A percentile compares a stretch with the other conserved stretches of the same genome.
phyloP scores from a whole-genome alignment of 1,284 basidiomycete genomes.

The Hymenochaete sp. region DNA sequence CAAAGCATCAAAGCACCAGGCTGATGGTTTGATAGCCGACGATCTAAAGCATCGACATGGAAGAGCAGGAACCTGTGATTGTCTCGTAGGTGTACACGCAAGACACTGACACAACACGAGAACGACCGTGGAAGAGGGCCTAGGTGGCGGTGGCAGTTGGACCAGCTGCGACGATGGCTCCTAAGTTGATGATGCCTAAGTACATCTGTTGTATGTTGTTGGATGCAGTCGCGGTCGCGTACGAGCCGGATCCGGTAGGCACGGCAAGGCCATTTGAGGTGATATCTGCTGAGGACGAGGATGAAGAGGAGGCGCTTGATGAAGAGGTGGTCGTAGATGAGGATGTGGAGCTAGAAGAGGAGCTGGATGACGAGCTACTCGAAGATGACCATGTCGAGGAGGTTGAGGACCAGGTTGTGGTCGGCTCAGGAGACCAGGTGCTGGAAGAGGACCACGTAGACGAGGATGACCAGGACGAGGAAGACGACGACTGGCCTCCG shows the following conservation, averaged over 20 bases:
- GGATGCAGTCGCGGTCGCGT: conserved; percentile 20
- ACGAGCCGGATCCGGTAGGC: conserved; percentile 24
- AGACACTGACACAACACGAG: no score
- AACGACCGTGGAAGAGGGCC: no score
- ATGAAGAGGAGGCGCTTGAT: conserved; percentile 9
- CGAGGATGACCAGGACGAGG: conserved; percentile 5
- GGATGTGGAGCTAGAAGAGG: not conserved
- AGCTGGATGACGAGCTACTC: not conserved
- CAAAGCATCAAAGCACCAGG: not conserved
- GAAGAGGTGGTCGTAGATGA: not conserved
- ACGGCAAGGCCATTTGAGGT: conserved; percentile 25
- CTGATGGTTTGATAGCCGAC: no score
- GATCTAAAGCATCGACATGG: no score
- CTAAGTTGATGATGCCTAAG: conserved; percentile 33
- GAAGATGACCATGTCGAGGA: no score
- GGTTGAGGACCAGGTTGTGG: not conserved
- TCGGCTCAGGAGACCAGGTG: not conserved
- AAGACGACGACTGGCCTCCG: conserved; percentile 22
- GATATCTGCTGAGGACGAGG: conserved; percentile 23
- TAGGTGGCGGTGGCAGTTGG: not conserved
- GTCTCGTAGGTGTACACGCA: no score
- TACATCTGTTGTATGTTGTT: conserved; percentile 30
- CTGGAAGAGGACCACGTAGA: not conserved
- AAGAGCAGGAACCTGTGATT: no score
- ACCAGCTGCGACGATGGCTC: conserved; percentile 23